Evolutionary conservation across 768 basidiomycete genomes (phyloP).

Genomic region (Lenzites betulinus): DNA sequence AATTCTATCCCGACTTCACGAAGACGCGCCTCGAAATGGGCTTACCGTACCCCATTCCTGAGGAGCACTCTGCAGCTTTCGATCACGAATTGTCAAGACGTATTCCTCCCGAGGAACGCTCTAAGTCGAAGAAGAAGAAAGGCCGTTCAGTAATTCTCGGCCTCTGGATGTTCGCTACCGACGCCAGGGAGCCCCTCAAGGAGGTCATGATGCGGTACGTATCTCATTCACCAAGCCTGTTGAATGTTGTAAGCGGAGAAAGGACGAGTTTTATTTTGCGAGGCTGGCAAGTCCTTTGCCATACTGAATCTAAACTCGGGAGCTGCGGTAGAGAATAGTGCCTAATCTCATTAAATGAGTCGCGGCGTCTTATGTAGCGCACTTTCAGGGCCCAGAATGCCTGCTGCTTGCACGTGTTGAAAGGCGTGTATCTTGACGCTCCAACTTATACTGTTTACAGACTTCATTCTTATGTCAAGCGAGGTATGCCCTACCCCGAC

Average conservation of each 20-base stretch:
- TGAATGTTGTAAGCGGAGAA: not conserved
- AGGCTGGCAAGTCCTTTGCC: not conserved
- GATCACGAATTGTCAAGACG: conserved; percentile 23
- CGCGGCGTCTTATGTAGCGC: no score
- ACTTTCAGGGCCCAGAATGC: no score
- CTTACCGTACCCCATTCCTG: conserved; percentile 27
- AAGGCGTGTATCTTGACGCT: no score
- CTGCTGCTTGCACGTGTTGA: no score
- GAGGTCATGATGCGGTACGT: conserved; percentile 69
- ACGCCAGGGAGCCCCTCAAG: conserved; percentile 69
- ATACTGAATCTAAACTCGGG: no score
- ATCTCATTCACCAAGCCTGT: not conserved
- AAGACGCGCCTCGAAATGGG: conserved; percentile 35
- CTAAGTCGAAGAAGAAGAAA: conserved; percentile 50
- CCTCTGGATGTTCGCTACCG: conserved; percentile 74
- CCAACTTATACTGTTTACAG: conserved; percentile 33
- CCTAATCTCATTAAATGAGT: no score
- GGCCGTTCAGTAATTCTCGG: conserved; percentile 62
- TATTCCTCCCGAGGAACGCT: conserved; percentile 38
- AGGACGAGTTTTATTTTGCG: no score
- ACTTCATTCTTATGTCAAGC: conserved; percentile 66
- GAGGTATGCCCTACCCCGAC: conserved; percentile 69
- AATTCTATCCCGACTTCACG: conserved; percentile 73
- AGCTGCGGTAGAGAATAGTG: no score
- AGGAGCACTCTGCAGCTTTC: conserved; percentile 22